Evolutionary conservation across 129 eudicot genomes (phyloP).

Genomic region (Tagetes patula): DNA sequence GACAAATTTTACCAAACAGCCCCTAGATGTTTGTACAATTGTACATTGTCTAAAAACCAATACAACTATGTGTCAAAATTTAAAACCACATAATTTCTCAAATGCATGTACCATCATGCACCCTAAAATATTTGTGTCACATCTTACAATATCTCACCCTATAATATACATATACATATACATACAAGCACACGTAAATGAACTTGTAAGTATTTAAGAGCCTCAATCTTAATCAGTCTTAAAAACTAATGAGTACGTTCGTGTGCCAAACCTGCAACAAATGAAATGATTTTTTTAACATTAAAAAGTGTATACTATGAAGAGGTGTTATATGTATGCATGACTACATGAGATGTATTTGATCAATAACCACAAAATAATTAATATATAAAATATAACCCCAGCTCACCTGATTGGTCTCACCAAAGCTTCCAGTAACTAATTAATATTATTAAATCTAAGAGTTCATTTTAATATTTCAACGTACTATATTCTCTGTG

Average conservation of each 20-base stretch:
- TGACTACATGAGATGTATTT: constrained; percentile 17
- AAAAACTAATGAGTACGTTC: background rate
- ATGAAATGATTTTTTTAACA: background rate
- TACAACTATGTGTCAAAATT: too few species aligned
- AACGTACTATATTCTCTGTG: background rate
- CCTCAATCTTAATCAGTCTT: background rate
- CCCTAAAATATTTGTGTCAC: too few species aligned
- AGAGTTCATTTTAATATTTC: background rate
- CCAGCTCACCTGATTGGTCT: constrained; percentile 17
- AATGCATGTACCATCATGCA: too few species aligned
- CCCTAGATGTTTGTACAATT: too few species aligned
- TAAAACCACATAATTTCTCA: too few species aligned
- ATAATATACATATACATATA: background rate
- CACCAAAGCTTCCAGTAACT: constrained; percentile 2
- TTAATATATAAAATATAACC: background rate
- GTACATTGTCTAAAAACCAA: too few species aligned
- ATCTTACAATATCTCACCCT: too few species aligned
- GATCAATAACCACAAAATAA: background rate
- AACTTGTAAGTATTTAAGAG: constrained; percentile 2
- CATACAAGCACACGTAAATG: constrained; percentile 17
- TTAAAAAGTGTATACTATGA: background rate
- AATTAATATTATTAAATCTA: background rate
- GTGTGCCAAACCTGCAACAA: constrained; percentile 3
- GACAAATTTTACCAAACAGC: too few species aligned
- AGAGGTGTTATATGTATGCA: constrained; percentile 5